Conservation (phyloP, 495 filamentous ascomycete genomes). For the Tricharina praecox region DNA sequence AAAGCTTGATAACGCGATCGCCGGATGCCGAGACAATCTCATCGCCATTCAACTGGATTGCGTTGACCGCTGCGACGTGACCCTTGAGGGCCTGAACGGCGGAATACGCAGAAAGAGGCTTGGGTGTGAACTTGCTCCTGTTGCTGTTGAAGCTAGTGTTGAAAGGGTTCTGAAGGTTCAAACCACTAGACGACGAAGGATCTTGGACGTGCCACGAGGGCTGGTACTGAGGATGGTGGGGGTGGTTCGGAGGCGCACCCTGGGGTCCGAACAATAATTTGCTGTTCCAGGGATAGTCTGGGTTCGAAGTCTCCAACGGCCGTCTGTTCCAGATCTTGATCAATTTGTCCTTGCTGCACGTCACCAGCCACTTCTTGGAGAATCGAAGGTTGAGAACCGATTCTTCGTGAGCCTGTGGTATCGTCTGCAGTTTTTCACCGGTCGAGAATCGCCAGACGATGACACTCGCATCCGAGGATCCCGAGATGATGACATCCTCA, state of each 20-base stretch:
- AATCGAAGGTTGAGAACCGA: constrained; percentile 93
- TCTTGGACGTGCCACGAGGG: constrained; percentile 18
- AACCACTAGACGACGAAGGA: constrained; percentile 10
- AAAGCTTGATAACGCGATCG: constrained; percentile 78
- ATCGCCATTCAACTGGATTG: constrained; percentile 72
- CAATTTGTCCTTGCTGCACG: constrained; percentile 89
- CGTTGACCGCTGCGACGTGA: constrained; percentile 85
- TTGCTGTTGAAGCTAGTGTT: neutral
- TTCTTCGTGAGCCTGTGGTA: constrained; percentile 63
- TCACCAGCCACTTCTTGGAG: constrained; percentile 76
- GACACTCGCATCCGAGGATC: constrained; percentile 76
- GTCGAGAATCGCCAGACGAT: constrained; percentile 91
- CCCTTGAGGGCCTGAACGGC: constrained; percentile 62
- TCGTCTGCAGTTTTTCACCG: constrained; percentile 55
- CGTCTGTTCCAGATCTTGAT: constrained; percentile 89
- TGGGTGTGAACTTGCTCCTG: constrained; percentile 19
- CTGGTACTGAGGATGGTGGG: constrained; percentile 30
- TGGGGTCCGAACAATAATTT: constrained; percentile 27
- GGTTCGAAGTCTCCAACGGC: constrained; percentile 46
- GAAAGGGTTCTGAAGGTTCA: constrained; percentile 26
- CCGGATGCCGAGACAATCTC: constrained; percentile 90
- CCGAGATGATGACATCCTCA: constrained; percentile 82
- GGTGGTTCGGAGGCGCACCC: constrained; percentile 14
- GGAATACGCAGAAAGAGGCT: constrained; percentile 42
- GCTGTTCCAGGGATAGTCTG: constrained; percentile 42